Base-by-base conservation (phyloP, 495 filamentous ascomycete genomes). In the Annulohypoxylon bovei region DNA sequence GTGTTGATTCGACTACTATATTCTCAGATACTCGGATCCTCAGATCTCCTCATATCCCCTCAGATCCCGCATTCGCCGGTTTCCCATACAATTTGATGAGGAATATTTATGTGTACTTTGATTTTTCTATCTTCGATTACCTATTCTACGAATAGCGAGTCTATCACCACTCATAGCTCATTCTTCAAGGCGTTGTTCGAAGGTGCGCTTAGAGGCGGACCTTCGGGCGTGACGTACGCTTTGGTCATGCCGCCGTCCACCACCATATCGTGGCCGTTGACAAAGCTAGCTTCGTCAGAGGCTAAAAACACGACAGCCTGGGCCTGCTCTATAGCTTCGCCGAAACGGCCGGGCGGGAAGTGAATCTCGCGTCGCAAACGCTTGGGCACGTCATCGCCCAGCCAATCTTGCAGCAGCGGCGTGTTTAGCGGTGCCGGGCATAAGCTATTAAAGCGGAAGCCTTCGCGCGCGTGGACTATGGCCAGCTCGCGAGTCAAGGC, bases 191-290 rank as follows among this genome's bases (percentile, higher is more conserved):
- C 85, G 66, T 89, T 88, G 80, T 97, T 98, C 73, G 81, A 78
- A 22, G 95, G 95, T 9, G 91, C 86, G 67, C 82, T 68, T 11
- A 89, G 82, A 2, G 93, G 82, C 1, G 90, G 89, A 18, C 95
- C 95, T 80, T 98, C 92, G 3, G 95, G 86, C 2, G 95, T 98
- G 30, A 97, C 91, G 78, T 98, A 98, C 22, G 94, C 94, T 86
- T 92, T 97, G 67, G 88, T 95, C 92, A 99, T 92, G 25, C 95
- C 95, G 42, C 95, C 95, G 73, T 98, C 95, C n/a, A 98, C 95
- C 6, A 95, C 89, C 81, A 99, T 96, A 71, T 98, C 95, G 52
- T 86, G 81, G 2, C 92, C 95, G 65, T 95, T 98, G 49, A 98
- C 90, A 69, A 97, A 99, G 80, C 92, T 92, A 75, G 91, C 91